Conservation (phyloP, 2,329 filamentous ascomycete species). For the Ampelomyces quisqualis region DNA sequence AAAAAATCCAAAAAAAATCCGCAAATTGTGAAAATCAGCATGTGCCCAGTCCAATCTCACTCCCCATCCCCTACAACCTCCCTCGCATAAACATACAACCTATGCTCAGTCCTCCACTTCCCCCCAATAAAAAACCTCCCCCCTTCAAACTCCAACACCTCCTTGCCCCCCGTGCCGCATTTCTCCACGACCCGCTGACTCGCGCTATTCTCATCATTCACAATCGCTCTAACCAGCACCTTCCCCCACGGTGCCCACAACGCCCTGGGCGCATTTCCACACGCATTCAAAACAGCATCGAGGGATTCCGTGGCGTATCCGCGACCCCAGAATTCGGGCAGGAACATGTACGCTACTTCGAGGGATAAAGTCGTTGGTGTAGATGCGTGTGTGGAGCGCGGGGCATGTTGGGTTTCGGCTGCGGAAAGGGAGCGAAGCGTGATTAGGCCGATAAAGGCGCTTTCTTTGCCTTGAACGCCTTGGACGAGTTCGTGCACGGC, state of each 20-base stretch:
- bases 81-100: constrained; percentile 21
- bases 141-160: constrained; percentile 16
- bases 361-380: constrained; percentile 22
- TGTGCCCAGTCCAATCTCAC: background rate
- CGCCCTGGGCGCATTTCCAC: constrained; percentile 10
- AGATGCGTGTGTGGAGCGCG: constrained; percentile 6
- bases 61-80: constrained; percentile 3
- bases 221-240: constrained; percentile 25
- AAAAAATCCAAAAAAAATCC: background rate
- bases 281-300: constrained; percentile 29
- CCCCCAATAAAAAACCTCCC: constrained; percentile 22
- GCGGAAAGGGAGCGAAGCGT: constrained; percentile 10
- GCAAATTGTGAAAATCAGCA: background rate
- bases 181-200: constrained; percentile 30
- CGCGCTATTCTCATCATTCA: constrained; percentile 24
- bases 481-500: constrained; percentile 21
- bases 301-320: constrained; percentile 45
- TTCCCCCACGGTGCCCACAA: constrained; percentile 26
- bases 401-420: constrained; percentile 8
- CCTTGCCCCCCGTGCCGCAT: constrained; percentile 2
- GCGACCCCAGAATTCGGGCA: constrained; percentile 35
- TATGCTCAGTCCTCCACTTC: constrained; percentile 15
- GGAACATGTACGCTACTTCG: constrained; percentile 41
- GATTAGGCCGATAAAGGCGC: constrained; percentile 20
- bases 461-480: background rate